Base-by-base conservation (phyloP, 2,329 filamentous ascomycete species). In the Scedosporium dehoogii region DNA sequence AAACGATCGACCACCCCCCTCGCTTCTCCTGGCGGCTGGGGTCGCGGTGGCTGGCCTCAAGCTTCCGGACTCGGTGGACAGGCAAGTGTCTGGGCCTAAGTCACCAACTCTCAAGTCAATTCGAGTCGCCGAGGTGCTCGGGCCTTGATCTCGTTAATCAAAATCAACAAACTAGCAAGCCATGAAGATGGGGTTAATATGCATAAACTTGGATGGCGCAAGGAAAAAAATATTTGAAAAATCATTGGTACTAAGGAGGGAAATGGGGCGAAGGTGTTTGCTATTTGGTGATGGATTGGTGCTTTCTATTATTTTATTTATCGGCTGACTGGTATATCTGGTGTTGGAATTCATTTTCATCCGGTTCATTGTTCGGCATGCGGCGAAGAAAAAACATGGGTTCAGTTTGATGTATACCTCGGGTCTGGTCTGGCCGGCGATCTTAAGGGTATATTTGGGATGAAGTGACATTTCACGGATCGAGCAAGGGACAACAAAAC, bases 41-140 rank as follows among this genome's bases (percentile, higher is more conserved):
- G 89, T 62, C 88, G 86, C 71, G 88, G 87, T 46, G 90, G 93
- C 56, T 96, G 92, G 92, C 90, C 91, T 64, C 88, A 87, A 70
- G 91, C 90, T 70, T 90, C 87, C 67, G 85, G 86, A 59, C 85
- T 96, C 65, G 90, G 92, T 67, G 89, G 92, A 65, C 91, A 96
- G 73, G 92, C 92, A 67, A 96, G 91, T 67, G 93, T 97, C 68
- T 97, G 92, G 92, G 92, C 92, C 69, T 97, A 87, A 56, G 10
- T n/a, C 29, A 6, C 16, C 29, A 6, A 10, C 33, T 18, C 44
- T n/a, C 58, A 38, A 23, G 9, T 27, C 25, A n/a, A 6, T 10
- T 18, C 44, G 33, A 33, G 38, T 7, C 25, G n/a, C 4, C 58
- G 16, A 25, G 42, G 14, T 27, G 12, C 29, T 41, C 16, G 4